These are phyloP conservation scores for barrel medic (Medicago truncatula) DNA, from an alignment of 306 rosid genomes.

Conservation along the genomic window DNA sequence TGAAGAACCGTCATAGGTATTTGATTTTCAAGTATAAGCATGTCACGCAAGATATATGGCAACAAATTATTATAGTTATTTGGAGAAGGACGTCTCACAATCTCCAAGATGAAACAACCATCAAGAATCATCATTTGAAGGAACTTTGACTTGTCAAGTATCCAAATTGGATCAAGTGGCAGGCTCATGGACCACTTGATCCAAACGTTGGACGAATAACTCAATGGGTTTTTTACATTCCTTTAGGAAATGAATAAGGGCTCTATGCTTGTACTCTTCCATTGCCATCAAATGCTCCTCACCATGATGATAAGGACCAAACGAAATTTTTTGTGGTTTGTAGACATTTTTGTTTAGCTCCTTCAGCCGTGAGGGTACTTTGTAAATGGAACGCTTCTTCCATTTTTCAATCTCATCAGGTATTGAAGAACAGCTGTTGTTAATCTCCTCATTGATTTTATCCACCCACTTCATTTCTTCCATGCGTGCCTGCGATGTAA, in stretches of 20 bases:
- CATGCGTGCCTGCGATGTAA: conserved; percentile 8
- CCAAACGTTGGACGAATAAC: conserved; percentile 17
- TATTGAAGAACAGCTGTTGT: conserved; percentile 27
- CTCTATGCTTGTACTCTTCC: conserved; percentile 61
- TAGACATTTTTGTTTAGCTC: conserved; percentile 40
- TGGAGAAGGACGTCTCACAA: too few species aligned
- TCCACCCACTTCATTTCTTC: conserved; percentile 42
- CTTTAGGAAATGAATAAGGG: conserved; percentile 47
- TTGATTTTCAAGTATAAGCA: conserved; percentile 52
- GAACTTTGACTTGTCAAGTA: conserved; percentile 21
- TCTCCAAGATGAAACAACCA: conserved; percentile 64
- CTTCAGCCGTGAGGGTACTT: conserved; percentile 43
- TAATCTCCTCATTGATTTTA: conserved; percentile 37
- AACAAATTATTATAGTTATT: too few species aligned
- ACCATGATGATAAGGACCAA: conserved; percentile 66
- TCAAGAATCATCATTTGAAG: conserved; percentile 57
- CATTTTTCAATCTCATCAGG: conserved; percentile 39
- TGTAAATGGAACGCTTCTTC: conserved; percentile 58
- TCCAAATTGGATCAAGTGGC: conserved; percentile 47
- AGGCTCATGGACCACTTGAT: conserved; percentile 41
- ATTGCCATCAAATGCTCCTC: conserved; percentile 6
- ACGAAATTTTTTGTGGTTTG: conserved; percentile 55
- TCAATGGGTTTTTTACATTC: conserved; percentile 38
- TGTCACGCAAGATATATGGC: conserved; percentile 53
- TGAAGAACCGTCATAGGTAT: conserved; percentile 40